Conservation (phyloP, 495 filamentous ascomycete species). For the Staphylotrichum longicolle region DNA sequence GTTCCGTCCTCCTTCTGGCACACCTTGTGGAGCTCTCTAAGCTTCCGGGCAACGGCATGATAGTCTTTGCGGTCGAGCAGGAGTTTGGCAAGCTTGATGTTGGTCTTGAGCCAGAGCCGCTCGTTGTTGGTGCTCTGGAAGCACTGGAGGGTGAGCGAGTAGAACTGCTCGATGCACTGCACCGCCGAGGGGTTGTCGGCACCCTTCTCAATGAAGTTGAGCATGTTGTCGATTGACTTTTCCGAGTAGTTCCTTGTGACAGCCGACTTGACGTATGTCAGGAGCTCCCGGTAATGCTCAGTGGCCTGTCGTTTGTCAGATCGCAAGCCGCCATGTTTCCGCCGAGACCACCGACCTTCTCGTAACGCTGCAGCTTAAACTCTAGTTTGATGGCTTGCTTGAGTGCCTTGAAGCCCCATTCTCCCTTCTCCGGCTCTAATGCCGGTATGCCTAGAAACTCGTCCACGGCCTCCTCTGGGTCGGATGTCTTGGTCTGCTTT, state of each 20-base stretch:
- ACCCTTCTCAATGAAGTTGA: conserved; percentile 94
- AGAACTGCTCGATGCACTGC: conserved; percentile 92
- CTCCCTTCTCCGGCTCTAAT: conserved; percentile 82
- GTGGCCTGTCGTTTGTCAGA: conserved; percentile 61
- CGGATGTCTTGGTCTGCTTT: conserved; percentile 87
- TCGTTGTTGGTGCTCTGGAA: conserved; percentile 99
- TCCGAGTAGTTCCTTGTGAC: conserved; percentile 98
- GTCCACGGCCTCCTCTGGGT: conserved; percentile 82
- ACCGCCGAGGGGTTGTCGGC: conserved; percentile 73
- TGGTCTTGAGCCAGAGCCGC: conserved; percentile 95
- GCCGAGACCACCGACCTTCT: conserved; percentile 56
- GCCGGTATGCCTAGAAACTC: conserved; percentile 87
- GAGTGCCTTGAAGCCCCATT: conserved; percentile 97
- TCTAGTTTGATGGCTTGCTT: conserved; percentile 98
- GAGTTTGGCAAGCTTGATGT: conserved; percentile 90
- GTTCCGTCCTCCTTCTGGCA: conserved; percentile 86
- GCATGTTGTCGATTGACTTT: conserved; percentile 99
- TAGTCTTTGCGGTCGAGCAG: conserved; percentile 92
- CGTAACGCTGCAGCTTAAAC: conserved; percentile 81
- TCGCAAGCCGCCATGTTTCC: background rate
- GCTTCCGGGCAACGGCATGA: conserved; percentile 71
- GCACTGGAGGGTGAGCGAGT: conserved; percentile 84
- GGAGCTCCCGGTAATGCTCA: conserved; percentile 91
- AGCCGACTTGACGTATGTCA: conserved; percentile 95
- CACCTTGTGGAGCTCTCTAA: conserved; percentile 82